These are phyloP conservation scores for Colletotrichum orbiculare DNA, from an alignment of 2,329 filamentous ascomycete species.

Conservation along the genomic window DNA sequence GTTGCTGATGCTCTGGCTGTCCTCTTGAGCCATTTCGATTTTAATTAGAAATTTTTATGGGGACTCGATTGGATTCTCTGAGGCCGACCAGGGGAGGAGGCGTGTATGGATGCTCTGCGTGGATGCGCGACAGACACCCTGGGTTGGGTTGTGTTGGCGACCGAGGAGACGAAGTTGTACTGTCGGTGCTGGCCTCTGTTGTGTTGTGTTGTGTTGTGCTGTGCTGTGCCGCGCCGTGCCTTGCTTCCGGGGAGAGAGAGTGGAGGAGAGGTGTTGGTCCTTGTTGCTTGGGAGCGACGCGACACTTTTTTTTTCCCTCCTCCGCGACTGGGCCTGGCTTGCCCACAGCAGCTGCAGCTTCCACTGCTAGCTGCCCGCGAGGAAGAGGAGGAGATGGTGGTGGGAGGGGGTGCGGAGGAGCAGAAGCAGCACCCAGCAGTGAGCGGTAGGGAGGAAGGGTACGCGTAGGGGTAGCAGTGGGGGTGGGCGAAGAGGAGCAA, in stretches of 20 bases:
- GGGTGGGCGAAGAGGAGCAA: slow-evolving; percentile 26
- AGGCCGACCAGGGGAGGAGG: slow-evolving; percentile 44
- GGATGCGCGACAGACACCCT: slow-evolving; percentile 37
- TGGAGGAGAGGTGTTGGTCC: slow-evolving; percentile 17
- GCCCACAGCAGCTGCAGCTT: slow-evolving; percentile 21
- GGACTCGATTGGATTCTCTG: slow-evolving; percentile 47
- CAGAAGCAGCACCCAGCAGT: slow-evolving; percentile 18
- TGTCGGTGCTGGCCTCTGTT: no score
- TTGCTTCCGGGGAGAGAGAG: background rate
- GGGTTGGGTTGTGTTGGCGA: slow-evolving; percentile 15
- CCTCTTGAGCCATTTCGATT: slow-evolving; percentile 51
- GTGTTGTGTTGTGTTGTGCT: slow-evolving; percentile 23
- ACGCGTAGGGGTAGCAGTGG: slow-evolving; percentile 26
- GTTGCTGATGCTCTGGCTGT: slow-evolving; percentile 36
- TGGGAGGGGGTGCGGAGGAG: slow-evolving; percentile 31
- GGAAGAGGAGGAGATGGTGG: slow-evolving; percentile 22
- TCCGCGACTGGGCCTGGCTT: slow-evolving; percentile 10
- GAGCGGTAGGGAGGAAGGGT: slow-evolving; percentile 29
- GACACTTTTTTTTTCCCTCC: slow-evolving; percentile 5
- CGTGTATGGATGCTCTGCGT: slow-evolving; percentile 32
- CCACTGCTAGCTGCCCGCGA: slow-evolving; percentile 19
- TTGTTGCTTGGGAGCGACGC: slow-evolving; percentile 25
- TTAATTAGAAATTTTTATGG: slow-evolving; percentile 54
- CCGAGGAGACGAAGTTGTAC: background rate
- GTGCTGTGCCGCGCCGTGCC: background rate